These are phyloP conservation scores for Penicillium herquei DNA, from an alignment of 495 filamentous ascomycete species.

Conservation along the genomic window DNA sequence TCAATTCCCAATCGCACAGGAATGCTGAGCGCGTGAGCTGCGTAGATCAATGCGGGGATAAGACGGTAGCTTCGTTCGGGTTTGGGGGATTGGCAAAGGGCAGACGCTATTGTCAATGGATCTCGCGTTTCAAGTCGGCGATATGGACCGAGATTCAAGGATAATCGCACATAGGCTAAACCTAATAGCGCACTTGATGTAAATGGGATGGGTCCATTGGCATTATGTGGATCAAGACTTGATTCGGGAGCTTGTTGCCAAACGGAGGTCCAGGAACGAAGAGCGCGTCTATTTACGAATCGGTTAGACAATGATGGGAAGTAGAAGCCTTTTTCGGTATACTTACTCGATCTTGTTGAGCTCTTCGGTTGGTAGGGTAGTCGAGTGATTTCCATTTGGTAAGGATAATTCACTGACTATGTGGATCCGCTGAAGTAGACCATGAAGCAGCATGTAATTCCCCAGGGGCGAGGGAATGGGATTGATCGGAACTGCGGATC, in stretches of 20 bases:
- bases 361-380: constrained; percentile 35
- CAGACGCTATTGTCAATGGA: constrained; percentile 31
- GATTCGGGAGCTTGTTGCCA: constrained; percentile 46
- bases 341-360: constrained; percentile 40
- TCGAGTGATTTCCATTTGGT: constrained; percentile 33
- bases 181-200: constrained; percentile 40
- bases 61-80: constrained; percentile 38
- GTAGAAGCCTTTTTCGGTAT: not conserved
- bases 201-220: constrained; percentile 41
- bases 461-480: constrained; percentile 39
- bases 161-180: constrained; percentile 40
- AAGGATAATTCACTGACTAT: constrained; percentile 40
- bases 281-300: constrained; percentile 27
- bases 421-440: constrained; percentile 40
- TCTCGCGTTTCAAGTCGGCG: constrained; percentile 40
- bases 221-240: constrained; percentile 41
- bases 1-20: constrained; percentile 41
- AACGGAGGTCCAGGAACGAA: constrained; percentile 40
- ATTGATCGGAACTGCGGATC: constrained; percentile 25
- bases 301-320: not conserved
- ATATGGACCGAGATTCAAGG: constrained; percentile 36
- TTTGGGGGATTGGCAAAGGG: constrained; percentile 32
- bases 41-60: constrained; percentile 38
- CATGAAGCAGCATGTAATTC: constrained; percentile 41
- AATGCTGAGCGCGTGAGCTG: constrained; percentile 40